phyloP scores from a whole-genome alignment of 148 eudicot species.

The Dysphania ambrosioides region DNA sequence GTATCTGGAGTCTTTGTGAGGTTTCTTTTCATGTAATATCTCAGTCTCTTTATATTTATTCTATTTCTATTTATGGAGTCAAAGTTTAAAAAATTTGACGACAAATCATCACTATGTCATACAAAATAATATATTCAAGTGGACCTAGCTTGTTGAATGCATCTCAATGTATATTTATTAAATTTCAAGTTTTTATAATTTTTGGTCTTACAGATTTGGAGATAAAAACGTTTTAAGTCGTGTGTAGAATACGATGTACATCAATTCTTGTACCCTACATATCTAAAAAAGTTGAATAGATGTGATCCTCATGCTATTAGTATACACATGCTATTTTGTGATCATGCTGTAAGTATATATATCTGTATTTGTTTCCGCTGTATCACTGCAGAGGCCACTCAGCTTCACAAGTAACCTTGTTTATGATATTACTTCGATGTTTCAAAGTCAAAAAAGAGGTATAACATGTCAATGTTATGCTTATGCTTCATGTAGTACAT shows the following conservation, averaged over 20 bases:
- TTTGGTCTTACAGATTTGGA: too few species aligned
- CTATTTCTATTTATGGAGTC: too few species aligned
- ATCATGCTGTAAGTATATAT: too few species aligned
- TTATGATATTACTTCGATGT: background rate
- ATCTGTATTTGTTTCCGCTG: background rate
- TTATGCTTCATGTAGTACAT: background rate
- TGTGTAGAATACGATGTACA: background rate
- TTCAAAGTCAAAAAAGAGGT: background rate
- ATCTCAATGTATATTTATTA: too few species aligned
- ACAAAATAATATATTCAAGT: too few species aligned
- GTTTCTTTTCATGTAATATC: background rate
- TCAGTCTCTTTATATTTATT: too few species aligned
- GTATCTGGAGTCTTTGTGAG: background rate
- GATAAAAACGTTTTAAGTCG: too few species aligned
- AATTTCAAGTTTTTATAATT: too few species aligned
- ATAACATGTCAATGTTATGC: background rate
- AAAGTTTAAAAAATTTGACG: too few species aligned
- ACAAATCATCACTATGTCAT: too few species aligned
- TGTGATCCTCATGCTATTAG: background rate
- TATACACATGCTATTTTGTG: background rate
- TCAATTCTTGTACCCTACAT: background rate
- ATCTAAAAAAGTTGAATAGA: background rate
- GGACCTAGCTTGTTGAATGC: too few species aligned
- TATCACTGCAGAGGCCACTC: background rate
- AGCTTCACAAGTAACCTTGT: background rate